Evolutionary conservation across 1,284 basidiomycete species (phyloP).

Genomic region (Uromyces viciae-fabae): DNA sequence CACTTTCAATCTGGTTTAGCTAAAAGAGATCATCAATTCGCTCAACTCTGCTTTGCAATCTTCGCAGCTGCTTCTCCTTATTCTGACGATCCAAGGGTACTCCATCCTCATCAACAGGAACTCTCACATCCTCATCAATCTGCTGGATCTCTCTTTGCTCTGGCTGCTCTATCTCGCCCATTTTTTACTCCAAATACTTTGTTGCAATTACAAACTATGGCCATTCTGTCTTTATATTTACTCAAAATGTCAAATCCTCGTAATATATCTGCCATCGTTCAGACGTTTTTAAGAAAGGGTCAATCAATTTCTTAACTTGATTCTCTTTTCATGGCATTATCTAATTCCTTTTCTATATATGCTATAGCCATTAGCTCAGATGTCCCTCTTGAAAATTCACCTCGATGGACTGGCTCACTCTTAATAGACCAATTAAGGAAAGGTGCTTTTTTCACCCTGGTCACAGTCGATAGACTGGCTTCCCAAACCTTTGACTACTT

Average conservation of each 20-base stretch:
- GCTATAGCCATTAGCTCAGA: background rate
- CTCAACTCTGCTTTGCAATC: conserved; percentile 20
- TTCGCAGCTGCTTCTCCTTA: conserved; percentile 33
- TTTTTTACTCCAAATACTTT: background rate
- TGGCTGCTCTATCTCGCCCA: background rate
- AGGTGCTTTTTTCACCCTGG: conserved; percentile 26
- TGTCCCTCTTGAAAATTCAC: background rate
- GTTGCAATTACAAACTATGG: conserved; percentile 18
- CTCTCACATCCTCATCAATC: conserved; percentile 11
- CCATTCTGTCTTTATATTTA: conserved; percentile 13
- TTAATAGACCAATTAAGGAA: conserved; percentile 28
- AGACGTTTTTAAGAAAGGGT: conserved; percentile 2
- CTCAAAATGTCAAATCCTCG: conserved; percentile 13
- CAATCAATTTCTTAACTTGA: background rate
- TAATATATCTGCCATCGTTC: background rate
- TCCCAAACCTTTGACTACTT: background rate
- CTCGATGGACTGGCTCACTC: conserved; percentile 28
- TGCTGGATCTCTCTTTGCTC: conserved; percentile 24
- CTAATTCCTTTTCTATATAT: background rate
- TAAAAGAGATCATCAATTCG: conserved; percentile 2
- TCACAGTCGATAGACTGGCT: background rate
- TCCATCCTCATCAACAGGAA: background rate
- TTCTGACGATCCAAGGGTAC: conserved; percentile 22
- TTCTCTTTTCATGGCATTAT: background rate
- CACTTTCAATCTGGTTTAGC: conserved; percentile 21